A percentile compares a stretch with the other conserved stretches of the same genome.
Evolutionary conservation across 257 asterid genomes (phyloP).

Genomic region (Penstemon barbatus): DNA sequence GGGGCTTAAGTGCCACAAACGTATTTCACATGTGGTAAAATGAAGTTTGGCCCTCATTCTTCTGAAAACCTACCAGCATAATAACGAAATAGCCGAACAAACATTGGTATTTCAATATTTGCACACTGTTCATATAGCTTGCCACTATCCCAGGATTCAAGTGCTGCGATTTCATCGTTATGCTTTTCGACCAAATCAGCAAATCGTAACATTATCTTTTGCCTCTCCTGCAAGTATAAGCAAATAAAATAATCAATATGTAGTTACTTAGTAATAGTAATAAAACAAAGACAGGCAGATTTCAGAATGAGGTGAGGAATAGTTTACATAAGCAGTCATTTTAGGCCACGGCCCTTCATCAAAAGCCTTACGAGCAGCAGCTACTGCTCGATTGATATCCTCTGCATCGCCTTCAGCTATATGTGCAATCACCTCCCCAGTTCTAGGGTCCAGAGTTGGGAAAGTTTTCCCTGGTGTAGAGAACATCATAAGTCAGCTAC

Average conservation of each 20-base stretch:
- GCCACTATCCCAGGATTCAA: constrained; percentile 93
- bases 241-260: constrained; percentile 9
- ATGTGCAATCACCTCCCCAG: constrained; percentile 83
- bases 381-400: constrained; percentile 81
- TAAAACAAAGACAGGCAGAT: constrained; percentile 3
- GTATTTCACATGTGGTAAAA: too few relatives aligned
- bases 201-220: constrained; percentile 63
- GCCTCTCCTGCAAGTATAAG: constrained; percentile 67
- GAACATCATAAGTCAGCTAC: constrained; percentile 23
- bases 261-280: neutral
- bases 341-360: constrained; percentile 98
- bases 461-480: constrained; percentile 72
- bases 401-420: constrained; percentile 93
- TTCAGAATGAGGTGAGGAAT: neutral
- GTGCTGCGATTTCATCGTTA: constrained; percentile 83
- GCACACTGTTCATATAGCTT: constrained; percentile 79
- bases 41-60: neutral
- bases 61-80: constrained; percentile 67
- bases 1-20: too few relatives aligned
- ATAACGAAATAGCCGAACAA: constrained; percentile 73
- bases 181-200: constrained; percentile 96
- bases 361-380: constrained; percentile 91
- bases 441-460: constrained; percentile 86
- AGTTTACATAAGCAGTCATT: constrained; percentile 81
- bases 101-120: constrained; percentile 70